A percentile compares a stretch with the other conserved stretches of the same genome.
phyloP scores from a whole-genome alignment of 2,329 filamentous ascomycete species.

The Drechslerella coelobrocha region DNA sequence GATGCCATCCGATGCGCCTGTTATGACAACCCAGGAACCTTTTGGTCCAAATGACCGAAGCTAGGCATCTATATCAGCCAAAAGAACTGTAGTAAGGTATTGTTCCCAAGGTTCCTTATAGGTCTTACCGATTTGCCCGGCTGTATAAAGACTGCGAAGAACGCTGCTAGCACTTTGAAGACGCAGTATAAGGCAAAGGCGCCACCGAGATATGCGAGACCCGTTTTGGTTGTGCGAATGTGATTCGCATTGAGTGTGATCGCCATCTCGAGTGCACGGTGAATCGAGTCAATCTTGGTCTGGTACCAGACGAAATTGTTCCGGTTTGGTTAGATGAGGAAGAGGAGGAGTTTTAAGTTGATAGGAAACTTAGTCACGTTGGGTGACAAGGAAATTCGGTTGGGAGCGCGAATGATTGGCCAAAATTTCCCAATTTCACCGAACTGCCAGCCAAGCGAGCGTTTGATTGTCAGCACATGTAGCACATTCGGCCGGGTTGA shows the following conservation, averaged over 20 bases:
- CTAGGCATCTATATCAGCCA: conserved; percentile 60
- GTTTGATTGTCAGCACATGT: conserved; percentile 48
- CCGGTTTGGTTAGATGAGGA: conserved; percentile 1
- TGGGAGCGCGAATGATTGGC: conserved; percentile 36
- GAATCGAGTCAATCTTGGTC: conserved; percentile 1
- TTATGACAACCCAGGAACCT: conserved; percentile 92
- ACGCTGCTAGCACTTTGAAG: conserved; percentile 25
- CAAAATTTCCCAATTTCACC: conserved; percentile 44
- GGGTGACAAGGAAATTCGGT: conserved; percentile 45
- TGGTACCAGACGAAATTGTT: conserved; percentile 10
- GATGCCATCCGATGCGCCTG: conserved; percentile 92
- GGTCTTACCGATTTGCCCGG: conserved; percentile 62
- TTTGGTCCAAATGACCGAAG: conserved; percentile 88
- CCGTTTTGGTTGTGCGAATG: conserved; percentile 37
- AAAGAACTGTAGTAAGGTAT: conserved; percentile 19
- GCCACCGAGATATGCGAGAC: conserved; percentile 47
- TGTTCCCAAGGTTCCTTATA: conserved; percentile 18
- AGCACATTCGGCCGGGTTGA: conserved; percentile 19
- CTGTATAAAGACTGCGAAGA: conserved; percentile 47
- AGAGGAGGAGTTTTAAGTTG: conserved; percentile 20
- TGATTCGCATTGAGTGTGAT: conserved; percentile 31
- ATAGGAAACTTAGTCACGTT: conserved; percentile 23
- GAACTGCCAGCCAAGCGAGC: conserved; percentile 49
- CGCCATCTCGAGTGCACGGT: conserved; percentile 31
- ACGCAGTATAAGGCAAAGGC: conserved; percentile 38